Percentiles rank a stretch among this genome's conserved stretches.
Conservation (phyloP, 169 alveolate genomes). For the Eimeria praecox region DNA sequence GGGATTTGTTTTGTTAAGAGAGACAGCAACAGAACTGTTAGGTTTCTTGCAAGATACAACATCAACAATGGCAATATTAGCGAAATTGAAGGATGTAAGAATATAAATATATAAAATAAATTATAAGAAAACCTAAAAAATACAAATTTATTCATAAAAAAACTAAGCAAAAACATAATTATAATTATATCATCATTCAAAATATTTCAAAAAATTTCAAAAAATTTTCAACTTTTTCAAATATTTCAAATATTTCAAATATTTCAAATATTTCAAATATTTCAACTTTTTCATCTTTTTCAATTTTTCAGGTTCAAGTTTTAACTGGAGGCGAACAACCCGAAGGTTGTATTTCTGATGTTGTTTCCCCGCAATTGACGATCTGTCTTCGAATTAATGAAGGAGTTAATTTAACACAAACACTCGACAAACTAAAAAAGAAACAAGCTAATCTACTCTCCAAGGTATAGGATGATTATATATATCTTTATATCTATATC, state of each 20-base stretch:
- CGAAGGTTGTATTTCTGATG: constrained; percentile 59
- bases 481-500: too few relatives aligned
- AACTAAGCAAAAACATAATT: too few relatives aligned
- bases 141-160: not conserved
- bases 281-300: too few relatives aligned
- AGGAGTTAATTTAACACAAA: constrained; percentile 75
- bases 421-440: constrained; percentile 67
- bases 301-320: constrained; percentile 20
- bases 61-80: constrained; percentile 27
- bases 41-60: not conserved
- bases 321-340: too few relatives aligned
- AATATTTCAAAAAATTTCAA: too few relatives aligned
- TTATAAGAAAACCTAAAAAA: not conserved
- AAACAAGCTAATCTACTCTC: constrained; percentile 47
- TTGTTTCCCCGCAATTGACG: constrained; percentile 24
- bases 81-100: constrained; percentile 6
- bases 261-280: too few relatives aligned
- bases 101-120: not conserved
- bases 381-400: constrained; percentile 51
- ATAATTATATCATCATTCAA: too few relatives aligned
- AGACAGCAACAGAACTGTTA: not conserved
- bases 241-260: too few relatives aligned
- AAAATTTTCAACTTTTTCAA: too few relatives aligned
- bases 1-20: constrained; percentile 36
- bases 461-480: not conserved